phyloP scores from a whole-genome alignment of 352 stramenopile species.

The Phytopythium aichiense region DNA sequence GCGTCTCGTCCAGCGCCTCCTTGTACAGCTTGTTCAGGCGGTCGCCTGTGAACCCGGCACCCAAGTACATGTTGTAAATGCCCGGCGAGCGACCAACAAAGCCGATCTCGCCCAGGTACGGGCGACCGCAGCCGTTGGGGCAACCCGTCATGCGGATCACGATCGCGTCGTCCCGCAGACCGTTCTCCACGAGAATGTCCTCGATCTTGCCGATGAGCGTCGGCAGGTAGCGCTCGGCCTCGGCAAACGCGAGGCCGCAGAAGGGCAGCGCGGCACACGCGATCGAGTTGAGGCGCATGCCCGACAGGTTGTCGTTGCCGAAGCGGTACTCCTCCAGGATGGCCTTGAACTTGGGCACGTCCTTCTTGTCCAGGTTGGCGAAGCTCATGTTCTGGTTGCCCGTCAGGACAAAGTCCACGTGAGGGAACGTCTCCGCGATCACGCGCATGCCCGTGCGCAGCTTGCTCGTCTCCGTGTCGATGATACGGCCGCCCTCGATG shows the following conservation, averaged over 20 bases:
- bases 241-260: slow-evolving; percentile 96
- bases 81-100: slow-evolving; percentile 96
- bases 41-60: slow-evolving; percentile 74
- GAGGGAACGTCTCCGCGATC: slow-evolving; percentile 89
- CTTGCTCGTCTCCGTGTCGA: slow-evolving; percentile 84
- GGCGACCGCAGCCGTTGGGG: slow-evolving; percentile 95
- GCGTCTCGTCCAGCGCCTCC: slow-evolving; percentile 69
- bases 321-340: slow-evolving; percentile 92
- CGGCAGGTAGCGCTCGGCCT: slow-evolving; percentile 95
- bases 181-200: slow-evolving; percentile 85
- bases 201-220: slow-evolving; percentile 92
- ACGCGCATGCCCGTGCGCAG: slow-evolving; percentile 90
- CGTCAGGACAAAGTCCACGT: slow-evolving; percentile 92
- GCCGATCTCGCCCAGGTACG: slow-evolving; percentile 97
- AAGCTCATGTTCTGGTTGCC: slow-evolving; percentile 96
- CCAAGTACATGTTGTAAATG: slow-evolving; percentile 97
- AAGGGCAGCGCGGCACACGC: slow-evolving; percentile 95
- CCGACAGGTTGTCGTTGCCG: slow-evolving; percentile 79
- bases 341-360: slow-evolving; percentile 90
- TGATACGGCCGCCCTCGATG: slow-evolving; percentile 89
- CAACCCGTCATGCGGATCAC: slow-evolving; percentile 98
- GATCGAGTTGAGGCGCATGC: slow-evolving; percentile 87
- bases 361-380: slow-evolving; percentile 87
- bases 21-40: slow-evolving; percentile 85
- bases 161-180: slow-evolving; percentile 93